phyloP scores from a whole-genome alignment of 352 stramenopile genomes.

The Plasmopara muralis region DNA sequence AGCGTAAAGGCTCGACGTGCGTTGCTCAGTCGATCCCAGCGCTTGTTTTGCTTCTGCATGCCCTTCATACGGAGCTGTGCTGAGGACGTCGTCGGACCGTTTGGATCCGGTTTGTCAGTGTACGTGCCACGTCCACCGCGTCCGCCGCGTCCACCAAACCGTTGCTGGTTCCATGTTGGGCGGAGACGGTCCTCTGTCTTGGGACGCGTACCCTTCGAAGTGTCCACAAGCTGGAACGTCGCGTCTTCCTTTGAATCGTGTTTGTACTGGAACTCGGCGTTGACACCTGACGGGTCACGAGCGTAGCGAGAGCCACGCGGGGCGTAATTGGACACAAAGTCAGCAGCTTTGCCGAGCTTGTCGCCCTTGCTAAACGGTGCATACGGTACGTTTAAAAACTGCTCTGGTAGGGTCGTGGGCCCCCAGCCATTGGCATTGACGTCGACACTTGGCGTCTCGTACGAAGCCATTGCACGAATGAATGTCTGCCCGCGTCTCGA shows the following conservation, averaged over 20 bases:
- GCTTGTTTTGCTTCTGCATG: conserved; percentile 85
- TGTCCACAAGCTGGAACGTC: conserved; percentile 93
- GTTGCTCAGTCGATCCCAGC: conserved; percentile 73
- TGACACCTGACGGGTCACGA: conserved; percentile 79
- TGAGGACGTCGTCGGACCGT: conserved; percentile 36
- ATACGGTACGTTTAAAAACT: conserved; percentile 93
- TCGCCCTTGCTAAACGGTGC: conserved; percentile 94
- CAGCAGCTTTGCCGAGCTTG: conserved; percentile 90
- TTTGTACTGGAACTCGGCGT: conserved; percentile 93
- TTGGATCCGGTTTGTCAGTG: conserved; percentile 34
- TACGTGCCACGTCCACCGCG: conserved; percentile 20
- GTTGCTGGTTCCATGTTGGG: conserved; percentile 83
- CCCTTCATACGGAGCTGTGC: conserved; percentile 74
- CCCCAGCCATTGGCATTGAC: conserved; percentile 82
- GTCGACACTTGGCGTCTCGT: conserved; percentile 69
- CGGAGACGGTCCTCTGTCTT: conserved; percentile 74
- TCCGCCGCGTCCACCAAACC: conserved; percentile 53
- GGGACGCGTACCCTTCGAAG: conserved; percentile 76
- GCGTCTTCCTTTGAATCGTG: conserved; percentile 87
- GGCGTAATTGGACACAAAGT: conserved; percentile 87
- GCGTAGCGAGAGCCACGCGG: conserved; percentile 41
- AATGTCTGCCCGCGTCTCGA: conserved; percentile 1
- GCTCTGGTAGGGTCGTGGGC: conserved; percentile 75
- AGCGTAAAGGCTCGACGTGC: conserved; percentile 59
- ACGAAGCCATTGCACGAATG: conserved; percentile 55